Evolutionary conservation across 1,139 yeast species (phyloP).

Genomic region (Magnusiomyces tetraspermus): DNA sequence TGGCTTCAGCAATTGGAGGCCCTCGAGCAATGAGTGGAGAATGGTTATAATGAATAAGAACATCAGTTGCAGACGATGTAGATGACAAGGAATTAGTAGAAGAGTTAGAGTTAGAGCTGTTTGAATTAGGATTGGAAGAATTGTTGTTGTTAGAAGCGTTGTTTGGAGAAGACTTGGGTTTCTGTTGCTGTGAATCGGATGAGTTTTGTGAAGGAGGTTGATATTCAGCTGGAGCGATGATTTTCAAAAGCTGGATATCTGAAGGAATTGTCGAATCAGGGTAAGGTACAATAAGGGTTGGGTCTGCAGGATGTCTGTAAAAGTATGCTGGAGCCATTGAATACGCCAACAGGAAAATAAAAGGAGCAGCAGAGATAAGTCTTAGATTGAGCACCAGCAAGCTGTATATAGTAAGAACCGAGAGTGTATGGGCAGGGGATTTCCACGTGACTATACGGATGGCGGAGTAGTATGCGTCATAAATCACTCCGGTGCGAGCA

Average conservation of each 20-base stretch:
- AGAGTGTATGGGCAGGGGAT: constrained; percentile 53
- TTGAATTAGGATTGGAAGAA: background rate
- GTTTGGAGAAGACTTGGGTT: background rate
- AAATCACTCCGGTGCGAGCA: constrained; percentile 48
- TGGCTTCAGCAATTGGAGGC: constrained; percentile 41
- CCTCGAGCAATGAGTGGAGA: constrained; percentile 47
- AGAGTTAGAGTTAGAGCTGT: background rate
- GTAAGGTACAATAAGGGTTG: constrained; percentile 18
- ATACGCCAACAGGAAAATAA: constrained; percentile 43
- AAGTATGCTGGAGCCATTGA: constrained; percentile 65
- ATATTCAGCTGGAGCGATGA: background rate
- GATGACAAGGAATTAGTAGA: constrained; percentile 9
- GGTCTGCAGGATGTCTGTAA: constrained; percentile 35
- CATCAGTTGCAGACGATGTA: background rate
- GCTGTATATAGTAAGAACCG: constrained; percentile 46
- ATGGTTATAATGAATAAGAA: constrained; percentile 1
- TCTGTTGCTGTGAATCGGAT: background rate
- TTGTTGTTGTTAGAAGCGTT: too few species aligned
- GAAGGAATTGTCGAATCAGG: background rate
- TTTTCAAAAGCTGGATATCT: background rate
- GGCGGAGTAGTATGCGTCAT: constrained; percentile 35
- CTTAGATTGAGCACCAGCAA: constrained; percentile 58
- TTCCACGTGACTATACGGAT: constrained; percentile 61
- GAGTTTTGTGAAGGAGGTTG: background rate
- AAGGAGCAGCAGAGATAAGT: constrained; percentile 43